Evolutionary conservation across 495 filamentous ascomycete genomes (phyloP), one percentile per base, ranked within the genome.

Genomic region (Jackrogersella multiformis): DNA sequence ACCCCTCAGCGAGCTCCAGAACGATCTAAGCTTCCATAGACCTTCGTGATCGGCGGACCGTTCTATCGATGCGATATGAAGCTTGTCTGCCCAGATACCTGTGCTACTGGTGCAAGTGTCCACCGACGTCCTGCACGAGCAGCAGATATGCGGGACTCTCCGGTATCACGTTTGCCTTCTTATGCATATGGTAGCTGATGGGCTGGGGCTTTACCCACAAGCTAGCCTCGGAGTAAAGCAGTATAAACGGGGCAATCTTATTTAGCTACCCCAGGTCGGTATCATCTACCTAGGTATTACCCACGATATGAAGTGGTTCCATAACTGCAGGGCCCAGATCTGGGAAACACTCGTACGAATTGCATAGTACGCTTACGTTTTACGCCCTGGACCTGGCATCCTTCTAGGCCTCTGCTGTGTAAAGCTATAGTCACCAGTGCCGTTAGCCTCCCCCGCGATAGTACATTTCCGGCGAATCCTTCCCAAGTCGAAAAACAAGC

Each of bases 1-100:
- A 44, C 30, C 53, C 30, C 53, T 56, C 53, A 49, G 45, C 23
- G 21, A 26, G 4, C 24, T 56, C 24, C 8, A 32, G 24, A 5
- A 23, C 16, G 23, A 21, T 23, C 18, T 30, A 28, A 56, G 24
- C 36, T 56, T 42, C 35, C 16, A 18, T 28, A 20, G 21, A 13
- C n/a, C 21, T 56, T 56, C 53, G 53, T 44, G 53, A 56, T 56
- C 53, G 53, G 44, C 53, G 12, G 57, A 52, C 32, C 15, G 44
- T 61, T 61, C 57, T 61, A 41, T 56, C 36, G 13, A 32, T 13
- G 15, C 23, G 32, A 28, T 42, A 52, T 12, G 45, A 38, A 48
- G 26, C 45, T 38, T 41, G 13, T 36, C 30, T 30, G 32, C n/a
- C n/a, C n/a, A 24, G 21, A 41, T 34, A 26, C 5, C 45, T 28